These are phyloP conservation scores for Microdochium trichocladiopsis DNA, from an alignment of 2,329 filamentous ascomycete species.

Conservation along the genomic window DNA sequence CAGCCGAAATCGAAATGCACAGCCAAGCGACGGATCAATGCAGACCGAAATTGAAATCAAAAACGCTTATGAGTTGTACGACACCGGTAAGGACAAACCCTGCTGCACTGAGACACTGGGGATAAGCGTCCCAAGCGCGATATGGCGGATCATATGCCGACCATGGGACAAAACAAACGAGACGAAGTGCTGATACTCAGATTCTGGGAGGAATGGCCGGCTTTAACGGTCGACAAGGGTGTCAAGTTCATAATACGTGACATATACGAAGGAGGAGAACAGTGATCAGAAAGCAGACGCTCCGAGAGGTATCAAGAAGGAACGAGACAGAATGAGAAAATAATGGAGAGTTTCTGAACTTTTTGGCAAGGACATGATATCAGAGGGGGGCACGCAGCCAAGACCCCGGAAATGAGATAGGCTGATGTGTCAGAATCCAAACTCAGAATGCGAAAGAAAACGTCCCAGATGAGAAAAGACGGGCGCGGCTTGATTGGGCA, in stretches of 20 bases:
- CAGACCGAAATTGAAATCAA: no score
- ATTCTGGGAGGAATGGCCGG: no score
- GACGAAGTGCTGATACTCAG: no score
- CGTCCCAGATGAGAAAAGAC: conserved; percentile 6
- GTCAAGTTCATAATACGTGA: conserved; percentile 1
- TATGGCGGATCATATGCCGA: no score
- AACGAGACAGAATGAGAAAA: conserved; percentile 11
- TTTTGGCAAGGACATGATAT: conserved; percentile 17
- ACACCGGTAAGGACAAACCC: no score
- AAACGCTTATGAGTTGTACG: no score
- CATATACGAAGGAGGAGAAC: conserved; percentile 3
- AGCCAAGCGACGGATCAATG: no score
- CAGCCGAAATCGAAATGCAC: no score
- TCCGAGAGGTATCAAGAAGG: conserved; percentile 23
- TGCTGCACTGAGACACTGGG: no score
- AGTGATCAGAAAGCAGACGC: conserved; percentile 12
- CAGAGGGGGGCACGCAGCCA: not conserved
- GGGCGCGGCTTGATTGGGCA: conserved; percentile 2
- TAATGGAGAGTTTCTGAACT: conserved; percentile 7
- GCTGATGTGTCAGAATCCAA: not conserved
- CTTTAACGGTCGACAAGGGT: not conserved
- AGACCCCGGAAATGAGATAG: not conserved
- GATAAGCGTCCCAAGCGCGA: no score
- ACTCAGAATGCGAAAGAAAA: conserved; percentile 11
- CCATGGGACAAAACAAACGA: no score